Conservation (phyloP, 352 stramenopile species). For the Globisporangium cystogenes region DNA sequence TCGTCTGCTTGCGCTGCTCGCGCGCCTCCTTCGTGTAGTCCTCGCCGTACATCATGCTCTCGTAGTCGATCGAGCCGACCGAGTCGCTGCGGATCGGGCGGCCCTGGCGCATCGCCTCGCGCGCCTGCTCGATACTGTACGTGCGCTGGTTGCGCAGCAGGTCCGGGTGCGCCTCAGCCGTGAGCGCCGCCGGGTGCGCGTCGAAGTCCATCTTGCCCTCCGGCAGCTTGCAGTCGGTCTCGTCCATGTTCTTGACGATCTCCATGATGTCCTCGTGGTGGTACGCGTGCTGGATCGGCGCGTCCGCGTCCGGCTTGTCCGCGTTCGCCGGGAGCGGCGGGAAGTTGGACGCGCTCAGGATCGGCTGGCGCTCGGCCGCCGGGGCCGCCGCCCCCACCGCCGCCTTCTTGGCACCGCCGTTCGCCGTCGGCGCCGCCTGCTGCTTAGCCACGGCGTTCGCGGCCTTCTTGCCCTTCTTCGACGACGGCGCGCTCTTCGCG, state of each 20-base stretch:
- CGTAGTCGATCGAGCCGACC: slow-evolving; percentile 84
- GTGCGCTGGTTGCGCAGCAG: slow-evolving; percentile 88
- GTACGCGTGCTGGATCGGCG: slow-evolving; percentile 68
- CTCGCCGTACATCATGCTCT: slow-evolving; percentile 89
- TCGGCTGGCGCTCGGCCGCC: slow-evolving; percentile 55
- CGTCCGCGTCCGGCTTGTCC: slow-evolving; percentile 29
- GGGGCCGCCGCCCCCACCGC: slow-evolving; percentile 4
- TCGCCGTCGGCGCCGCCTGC: slow-evolving; percentile 18
- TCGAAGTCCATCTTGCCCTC: slow-evolving; percentile 82
- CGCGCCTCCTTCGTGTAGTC: slow-evolving; percentile 86
- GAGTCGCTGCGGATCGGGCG: slow-evolving; percentile 85
- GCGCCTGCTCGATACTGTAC: slow-evolving; percentile 91
- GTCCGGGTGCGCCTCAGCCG: slow-evolving; percentile 73
- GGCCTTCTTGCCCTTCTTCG: slow-evolving; percentile 69
- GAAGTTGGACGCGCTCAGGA: slow-evolving; percentile 82
- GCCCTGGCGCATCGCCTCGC: slow-evolving; percentile 86
- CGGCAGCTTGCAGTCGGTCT: slow-evolving; percentile 69
- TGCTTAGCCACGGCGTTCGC: slow-evolving; percentile 32
- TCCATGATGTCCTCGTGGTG: slow-evolving; percentile 89
- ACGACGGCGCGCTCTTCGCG: slow-evolving; percentile 35
- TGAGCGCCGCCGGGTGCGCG: slow-evolving; percentile 70
- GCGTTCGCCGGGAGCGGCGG: slow-evolving; percentile 51
- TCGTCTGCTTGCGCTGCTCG: slow-evolving; percentile 54
- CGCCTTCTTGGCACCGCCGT: slow-evolving; percentile 27
- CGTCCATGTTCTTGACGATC: slow-evolving; percentile 90